These are phyloP conservation scores for Fusarium multiceps DNA, from an alignment of 2,329 filamentous ascomycete species.

Conservation along the genomic window DNA sequence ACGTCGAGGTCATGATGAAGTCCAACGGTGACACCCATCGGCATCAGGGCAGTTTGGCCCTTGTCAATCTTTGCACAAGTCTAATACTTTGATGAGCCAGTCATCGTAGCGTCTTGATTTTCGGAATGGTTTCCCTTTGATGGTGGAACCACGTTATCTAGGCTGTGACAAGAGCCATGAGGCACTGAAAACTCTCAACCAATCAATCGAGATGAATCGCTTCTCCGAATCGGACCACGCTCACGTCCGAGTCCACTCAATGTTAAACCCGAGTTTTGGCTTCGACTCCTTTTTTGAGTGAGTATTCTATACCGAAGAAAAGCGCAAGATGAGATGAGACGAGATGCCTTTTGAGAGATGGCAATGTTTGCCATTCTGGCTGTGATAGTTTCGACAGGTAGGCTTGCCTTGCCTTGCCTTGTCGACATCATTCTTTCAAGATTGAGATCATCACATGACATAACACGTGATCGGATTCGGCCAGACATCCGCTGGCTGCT, in stretches of 20 bases:
- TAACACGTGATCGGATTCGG: background rate
- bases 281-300: conserved; percentile 2
- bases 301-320: background rate
- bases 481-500: rapidly evolving
- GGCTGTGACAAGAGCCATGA: conserved; percentile 24
- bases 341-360: background rate
- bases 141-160: conserved; percentile 17
- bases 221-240: conserved; percentile 22
- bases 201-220: conserved; percentile 25
- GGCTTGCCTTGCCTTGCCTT: background rate
- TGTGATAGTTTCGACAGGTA: background rate
- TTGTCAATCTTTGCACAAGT: background rate
- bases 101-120: background rate
- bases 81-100: too few species aligned
- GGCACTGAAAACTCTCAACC: conserved; percentile 20
- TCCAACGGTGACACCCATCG: background rate
- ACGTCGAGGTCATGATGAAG: conserved; percentile 21
- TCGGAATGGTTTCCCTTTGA: background rate
- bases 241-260: conserved; percentile 33
- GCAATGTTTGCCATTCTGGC: background rate
- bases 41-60: conserved; percentile 4
- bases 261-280: conserved; percentile 27
- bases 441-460: background rate
- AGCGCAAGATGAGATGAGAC: background rate
- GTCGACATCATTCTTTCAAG: too few species aligned